Evolutionary conservation across 1,284 basidiomycete genomes (phyloP).

Genomic region (Uromyces viciae-fabae): DNA sequence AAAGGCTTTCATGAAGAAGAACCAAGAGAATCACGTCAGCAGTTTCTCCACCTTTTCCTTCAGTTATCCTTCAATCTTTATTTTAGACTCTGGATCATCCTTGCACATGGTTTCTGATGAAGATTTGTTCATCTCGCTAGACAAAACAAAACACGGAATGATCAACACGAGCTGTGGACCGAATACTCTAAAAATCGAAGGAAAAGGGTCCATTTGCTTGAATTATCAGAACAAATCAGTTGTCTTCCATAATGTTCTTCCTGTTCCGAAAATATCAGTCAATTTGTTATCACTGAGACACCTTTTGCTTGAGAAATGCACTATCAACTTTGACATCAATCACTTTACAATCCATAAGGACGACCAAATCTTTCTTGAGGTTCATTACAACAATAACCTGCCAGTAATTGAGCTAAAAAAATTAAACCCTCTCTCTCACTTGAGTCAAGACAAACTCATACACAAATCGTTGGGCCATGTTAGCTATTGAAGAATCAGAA

Average conservation of each 20-base stretch:
- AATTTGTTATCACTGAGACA: background rate
- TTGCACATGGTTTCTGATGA: background rate
- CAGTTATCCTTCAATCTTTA: background rate
- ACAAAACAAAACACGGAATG: background rate
- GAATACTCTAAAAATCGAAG: background rate
- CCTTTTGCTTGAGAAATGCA: background rate
- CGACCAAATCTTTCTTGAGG: background rate
- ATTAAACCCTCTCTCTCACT: background rate
- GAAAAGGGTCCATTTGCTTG: background rate
- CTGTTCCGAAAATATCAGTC: background rate
- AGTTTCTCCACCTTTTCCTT: background rate
- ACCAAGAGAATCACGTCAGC: background rate
- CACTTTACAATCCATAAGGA: background rate
- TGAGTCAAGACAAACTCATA: background rate
- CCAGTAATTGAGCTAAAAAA: background rate
- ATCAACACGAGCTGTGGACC: slow-evolving; percentile 7
- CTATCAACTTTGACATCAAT: background rate
- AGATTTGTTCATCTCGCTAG: background rate
- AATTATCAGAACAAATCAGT: background rate
- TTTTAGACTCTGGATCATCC: background rate
- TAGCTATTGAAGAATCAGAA: background rate
- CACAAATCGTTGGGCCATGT: background rate
- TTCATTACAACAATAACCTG: background rate
- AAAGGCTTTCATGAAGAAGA: background rate
- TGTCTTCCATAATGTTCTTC: background rate